Base-by-base conservation (phyloP, 331 rosid genomes). In the Acacia concinna region DNA sequence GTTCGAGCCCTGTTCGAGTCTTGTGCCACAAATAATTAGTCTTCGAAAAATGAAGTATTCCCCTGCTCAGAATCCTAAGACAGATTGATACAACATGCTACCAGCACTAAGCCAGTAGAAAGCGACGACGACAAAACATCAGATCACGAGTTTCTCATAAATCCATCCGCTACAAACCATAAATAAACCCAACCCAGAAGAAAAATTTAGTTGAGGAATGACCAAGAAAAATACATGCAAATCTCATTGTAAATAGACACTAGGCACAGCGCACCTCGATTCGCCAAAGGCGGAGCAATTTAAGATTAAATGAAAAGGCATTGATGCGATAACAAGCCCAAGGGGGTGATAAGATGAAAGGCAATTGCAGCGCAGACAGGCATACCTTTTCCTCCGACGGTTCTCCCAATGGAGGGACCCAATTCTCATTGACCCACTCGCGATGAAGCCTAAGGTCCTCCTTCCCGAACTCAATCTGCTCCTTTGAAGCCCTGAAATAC, bases 391-490 rank as follows among this genome's bases (percentile, higher is more conserved):
- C 56, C 11, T 35, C 51, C 21, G 81, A 13, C 2, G 84, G 77
- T 41, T 71, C 56, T 17, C 30, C 57, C 20, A 82, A 8, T 2
- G 87, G 87, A 1, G 91, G 91, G 59, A 72, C 80, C 95, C 92
- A 90, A 9, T 47, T 49, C 9, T 76, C 69, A 70, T 78, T 10
- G 15, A 78, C 3, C 92, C 95, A 90, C 65, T 90, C 88, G 4
- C 88, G 85, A 38, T 90, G 95, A 28, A 80, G 81, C 71, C 95
- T 78, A 28, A 90, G 84, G 2, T 78, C 54, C 14, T 88, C 84
- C 63, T 84, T 79, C 27, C 72, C 1, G 44, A 88, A 87, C 73
- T 6, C 86, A 35, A 82, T 59, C 77, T 87, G 86, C 83, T 90
- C 91, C 85, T 52, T 81, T 0, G 92, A 82, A 3, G 21, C 81